Evolutionary conservation across 2,329 filamentous ascomycete genomes (phyloP), one percentile per base, ranked within the genome.

Genomic region (Aspergillus cejpii): DNA sequence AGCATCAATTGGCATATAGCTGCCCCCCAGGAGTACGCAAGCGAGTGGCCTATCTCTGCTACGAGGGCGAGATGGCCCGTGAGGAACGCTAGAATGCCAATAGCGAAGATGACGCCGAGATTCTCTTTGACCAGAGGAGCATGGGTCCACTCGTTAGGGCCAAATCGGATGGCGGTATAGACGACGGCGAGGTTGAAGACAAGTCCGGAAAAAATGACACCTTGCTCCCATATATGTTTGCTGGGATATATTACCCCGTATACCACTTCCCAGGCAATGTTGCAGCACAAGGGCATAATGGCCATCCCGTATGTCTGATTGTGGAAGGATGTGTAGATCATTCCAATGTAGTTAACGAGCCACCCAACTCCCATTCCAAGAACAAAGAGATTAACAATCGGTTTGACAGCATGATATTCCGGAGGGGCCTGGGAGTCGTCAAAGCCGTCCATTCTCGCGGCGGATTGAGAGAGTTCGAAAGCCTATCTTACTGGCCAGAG

Each of bases 191-290:
- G 5, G 7, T 54, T 49, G 27, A 54, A 26, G 15, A 39, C 3
- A 8, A 55, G 19, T 2, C 46, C 51, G 3, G 19, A n/a, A 0
- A 46, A 8, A n/a, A 40, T 41, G 11, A 48, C 44, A 2, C 15
- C 17, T n/a, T 36, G 29, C 27, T 54, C 50, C 11, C 36, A 7
- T 12, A 26, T 2, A n/a, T 41, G 43, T 19, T 43, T 47, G 28
- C 51, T 47, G 3, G 49, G 50, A 42, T 55, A 53, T 8, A 55
- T 31, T 5, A 50, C 11, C n/a, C 28, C 29, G 21, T 52, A 55
- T 4, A 52, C 39, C 2, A 48, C n/a, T 15, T 56, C 52, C 52
- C 48, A 56, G 6, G 50, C 49, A 19, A 56, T 37, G 19, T 55
- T 53, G 37, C 42, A 43, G 38, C 50, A 50, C 6, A 53, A 37